Evolutionary conservation across 2,329 filamentous ascomycete species (phyloP).

Genomic region (Balansia obtecta): DNA sequence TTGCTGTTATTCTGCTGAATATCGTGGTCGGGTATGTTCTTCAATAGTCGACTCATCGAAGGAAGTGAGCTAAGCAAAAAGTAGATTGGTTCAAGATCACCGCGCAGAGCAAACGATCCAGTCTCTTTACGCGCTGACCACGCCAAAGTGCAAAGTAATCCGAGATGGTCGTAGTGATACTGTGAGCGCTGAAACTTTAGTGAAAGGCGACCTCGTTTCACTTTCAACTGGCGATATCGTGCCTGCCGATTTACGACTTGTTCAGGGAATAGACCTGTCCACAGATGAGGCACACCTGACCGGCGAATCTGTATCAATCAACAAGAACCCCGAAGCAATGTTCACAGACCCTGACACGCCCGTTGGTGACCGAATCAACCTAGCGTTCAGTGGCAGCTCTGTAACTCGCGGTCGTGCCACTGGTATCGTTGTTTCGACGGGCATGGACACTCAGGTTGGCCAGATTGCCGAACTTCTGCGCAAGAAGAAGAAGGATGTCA

Average conservation of each 20-base stretch:
- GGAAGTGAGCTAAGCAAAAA: neutral
- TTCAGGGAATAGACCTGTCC: conserved; percentile 59
- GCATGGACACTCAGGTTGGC: conserved; percentile 64
- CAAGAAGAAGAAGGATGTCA: conserved; percentile 34
- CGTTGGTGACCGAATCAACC: conserved; percentile 57
- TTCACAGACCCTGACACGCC: conserved; percentile 42
- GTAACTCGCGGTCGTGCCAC: conserved; percentile 57
- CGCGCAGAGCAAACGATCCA: conserved; percentile 50
- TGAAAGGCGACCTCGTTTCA: conserved; percentile 53
- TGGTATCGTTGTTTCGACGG: conserved; percentile 58
- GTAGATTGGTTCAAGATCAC: conserved; percentile 46
- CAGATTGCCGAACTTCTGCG: conserved; percentile 61
- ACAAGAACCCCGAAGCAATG: conserved; percentile 47
- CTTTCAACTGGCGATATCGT: conserved; percentile 55
- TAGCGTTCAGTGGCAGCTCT: conserved; percentile 60
- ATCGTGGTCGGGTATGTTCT: conserved; percentile 48
- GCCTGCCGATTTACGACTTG: conserved; percentile 53
- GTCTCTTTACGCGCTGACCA: conserved; percentile 44
- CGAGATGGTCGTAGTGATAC: conserved; percentile 38
- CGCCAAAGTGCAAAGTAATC: conserved; percentile 46
- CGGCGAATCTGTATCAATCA: conserved; percentile 58
- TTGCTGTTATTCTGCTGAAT: conserved; percentile 54
- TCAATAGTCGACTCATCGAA: neutral
- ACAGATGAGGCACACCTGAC: conserved; percentile 67
- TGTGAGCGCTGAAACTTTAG: conserved; percentile 43